Base-by-base conservation (phyloP, 1,284 basidiomycete species). In the Marasmius fiardii region DNA sequence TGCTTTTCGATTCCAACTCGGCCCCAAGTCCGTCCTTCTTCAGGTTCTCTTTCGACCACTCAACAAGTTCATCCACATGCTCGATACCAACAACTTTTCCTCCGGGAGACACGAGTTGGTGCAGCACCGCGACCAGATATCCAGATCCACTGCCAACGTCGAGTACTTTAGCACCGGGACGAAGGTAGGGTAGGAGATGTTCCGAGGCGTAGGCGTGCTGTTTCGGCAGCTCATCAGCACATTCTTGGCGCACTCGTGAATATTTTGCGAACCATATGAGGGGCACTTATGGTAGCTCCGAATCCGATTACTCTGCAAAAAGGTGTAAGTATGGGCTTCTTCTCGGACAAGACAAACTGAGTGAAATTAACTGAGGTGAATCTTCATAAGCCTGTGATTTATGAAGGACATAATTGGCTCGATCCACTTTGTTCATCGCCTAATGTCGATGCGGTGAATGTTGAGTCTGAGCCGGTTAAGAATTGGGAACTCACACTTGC, bases 31-130 rank as follows among this genome's bases (percentile, higher is more conserved):
- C 91, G 63, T 95, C 92, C 10, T 74, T 77, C 37, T 70, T 71
- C 11, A 98, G 71, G 65, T 97, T 98, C 18, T 69, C 60, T 6
- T 79, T 69, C 0, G 90, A 90, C 76, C 85, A 83, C 3, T 89
- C 80, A 1, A 87, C 84, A 10, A 97, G 79, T 61, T 87, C 84
- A 0, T 81, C 77, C 60, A 99, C 86, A 68, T 99, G 96, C 53
- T 99, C 96, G 60, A 99, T 92, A 1, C 94, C 95, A 12, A 97
- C 77, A 2, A 98, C 88, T 58, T 76, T 86, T 6, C 88, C 90
- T 39, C 67, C 67, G 5, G 71, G 68, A 1, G 68, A 64, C 47
- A 93, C 78, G 45, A 95, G 81, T 57, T 88, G 84, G 65, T 92
- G 82, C 34, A 97, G 75, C 4, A 95, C 86, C 0, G 89, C 91